Evolutionary conservation across 495 filamentous ascomycete species (phyloP), one percentile per base, ranked within the genome.

Genomic region (Talaromyces thailandensis): DNA sequence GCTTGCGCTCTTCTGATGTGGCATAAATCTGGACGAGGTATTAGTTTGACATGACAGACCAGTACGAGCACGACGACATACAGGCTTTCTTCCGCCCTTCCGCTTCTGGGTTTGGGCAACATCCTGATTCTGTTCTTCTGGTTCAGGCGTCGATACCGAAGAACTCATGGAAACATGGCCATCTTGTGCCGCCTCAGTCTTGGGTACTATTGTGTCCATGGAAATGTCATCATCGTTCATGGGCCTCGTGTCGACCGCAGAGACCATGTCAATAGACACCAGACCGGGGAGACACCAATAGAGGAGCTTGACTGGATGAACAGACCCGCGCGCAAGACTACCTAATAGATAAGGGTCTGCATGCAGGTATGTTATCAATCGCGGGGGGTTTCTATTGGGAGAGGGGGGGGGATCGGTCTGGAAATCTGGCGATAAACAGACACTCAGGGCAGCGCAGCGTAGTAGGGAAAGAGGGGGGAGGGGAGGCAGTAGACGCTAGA

Each of bases 1-100:
- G 94, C 79, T 98, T 98, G 69, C 94, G 84, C 75, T 98, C 95
- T 74, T 98, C 94, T 9, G 94, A 97, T 29, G 94, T 98, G 23
- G 94, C 94, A 81, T 98, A 98, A 56, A 97, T 96, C 92, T 95
- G 59, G 18, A 37, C 58, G 21, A 4, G 29, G 29, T 43, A 66
- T 72, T 64, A 69, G 66, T 53, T 52, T 63, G 56, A n/a, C 26
- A 58, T 37, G 45, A 66, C 65, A 65, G 76, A 68, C 57, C 69
- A 51, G 12, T 3, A 58, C 40, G 48, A 62, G 62, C 28, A 45
- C 52, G 67, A 62, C 67, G 64, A 86, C 90, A 71, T 86, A 98
- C 94, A 68, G 94, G 94, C 77, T 98, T 98, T 63, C 94, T 84
- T 45, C 94, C 94, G 70, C 94, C 94, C 77, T 98, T 98, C 68